Base-by-base conservation (phyloP, 2,329 filamentous ascomycete species). In the Lachnellula hyalina region DNA sequence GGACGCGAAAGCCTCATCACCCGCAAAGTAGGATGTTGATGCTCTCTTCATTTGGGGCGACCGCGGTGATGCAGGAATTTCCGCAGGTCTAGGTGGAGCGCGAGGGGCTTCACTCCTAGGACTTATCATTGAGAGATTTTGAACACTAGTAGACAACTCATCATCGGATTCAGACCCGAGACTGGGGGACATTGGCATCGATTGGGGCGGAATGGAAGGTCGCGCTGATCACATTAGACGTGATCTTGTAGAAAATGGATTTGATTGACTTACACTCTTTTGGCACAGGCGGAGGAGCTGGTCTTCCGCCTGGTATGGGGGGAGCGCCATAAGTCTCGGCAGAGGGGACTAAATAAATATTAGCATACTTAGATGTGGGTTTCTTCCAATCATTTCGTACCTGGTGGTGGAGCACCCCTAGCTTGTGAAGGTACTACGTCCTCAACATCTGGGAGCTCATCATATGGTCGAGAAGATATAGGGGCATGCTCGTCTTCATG, bases 151-250 rank as follows among this genome's bases (percentile, higher is more conserved):
- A 9, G 87, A 90, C 64, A 91, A 75, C 70, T 96, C 93, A 69
- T 96, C 92, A 64, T 95, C 92, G 44, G 92, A 94, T 68, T 88
- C 89, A 1, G 90, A 95, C 32, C 90, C 91, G 57, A 87, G 80
- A 55, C 85, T 90, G 46, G 84, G 85, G 41, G 89, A 89, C 47
- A 79, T 76, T 15, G 81, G 68, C 44, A 76, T 75, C 36, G 78
- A 73, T 40, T 80, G 74, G 49, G 80, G 76, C 41, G 75, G 75
- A 35, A 81, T 82, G 1, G 78, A 75, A 46, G 86, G 83, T 48
- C 86, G 87, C 64, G 82, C 87, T 90, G 64, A 23, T 64, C 49
- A 53, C 36, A 56, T 66, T 60, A 73, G 71, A 28, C 61, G 65
- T 55, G 50, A 45, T 40, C 49, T 40, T 19, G 50, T 32, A 23